Conservation (phyloP, 2,329 filamentous ascomycete species). For the Venturia carpophila region DNA sequence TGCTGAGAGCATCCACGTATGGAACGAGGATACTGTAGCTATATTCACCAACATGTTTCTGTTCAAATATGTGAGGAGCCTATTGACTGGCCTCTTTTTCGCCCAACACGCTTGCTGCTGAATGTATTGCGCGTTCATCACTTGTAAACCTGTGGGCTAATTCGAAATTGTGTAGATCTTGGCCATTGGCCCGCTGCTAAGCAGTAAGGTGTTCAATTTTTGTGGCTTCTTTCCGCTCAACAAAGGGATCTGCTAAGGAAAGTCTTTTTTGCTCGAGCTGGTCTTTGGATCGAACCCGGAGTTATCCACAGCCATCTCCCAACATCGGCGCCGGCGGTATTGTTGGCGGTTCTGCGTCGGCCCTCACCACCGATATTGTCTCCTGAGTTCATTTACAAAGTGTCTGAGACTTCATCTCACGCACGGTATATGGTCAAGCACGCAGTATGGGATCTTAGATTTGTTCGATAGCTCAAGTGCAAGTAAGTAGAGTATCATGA, state of each 20-base stretch:
- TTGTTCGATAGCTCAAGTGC: too few relatives aligned
- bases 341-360: too few relatives aligned
- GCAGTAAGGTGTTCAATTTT: too few relatives aligned
- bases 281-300: not conserved
- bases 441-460: too few relatives aligned
- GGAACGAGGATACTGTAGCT: not conserved
- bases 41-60: not conserved
- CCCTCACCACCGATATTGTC: too few relatives aligned
- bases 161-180: not conserved
- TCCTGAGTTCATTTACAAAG: too few relatives aligned
- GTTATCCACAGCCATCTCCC: too few relatives aligned
- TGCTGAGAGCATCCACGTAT: not conserved
- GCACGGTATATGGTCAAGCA: too few relatives aligned
- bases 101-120: not conserved
- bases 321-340: too few relatives aligned
- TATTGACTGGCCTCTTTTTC: not conserved
- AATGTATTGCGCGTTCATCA: not conserved
- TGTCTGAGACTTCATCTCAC: too few relatives aligned
- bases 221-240: not conserved
- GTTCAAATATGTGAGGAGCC: not conserved
- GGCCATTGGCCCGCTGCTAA: not conserved
- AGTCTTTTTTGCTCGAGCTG: not conserved
- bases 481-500: too few relatives aligned
- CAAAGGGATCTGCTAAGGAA: not conserved
- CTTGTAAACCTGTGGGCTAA: conserved; percentile 1